A percentile compares a stretch with the other conserved stretches of the same genome.
These are phyloP conservation scores for Pleurotus platypus DNA, from an alignment of 768 basidiomycete species.

Conservation along the genomic window DNA sequence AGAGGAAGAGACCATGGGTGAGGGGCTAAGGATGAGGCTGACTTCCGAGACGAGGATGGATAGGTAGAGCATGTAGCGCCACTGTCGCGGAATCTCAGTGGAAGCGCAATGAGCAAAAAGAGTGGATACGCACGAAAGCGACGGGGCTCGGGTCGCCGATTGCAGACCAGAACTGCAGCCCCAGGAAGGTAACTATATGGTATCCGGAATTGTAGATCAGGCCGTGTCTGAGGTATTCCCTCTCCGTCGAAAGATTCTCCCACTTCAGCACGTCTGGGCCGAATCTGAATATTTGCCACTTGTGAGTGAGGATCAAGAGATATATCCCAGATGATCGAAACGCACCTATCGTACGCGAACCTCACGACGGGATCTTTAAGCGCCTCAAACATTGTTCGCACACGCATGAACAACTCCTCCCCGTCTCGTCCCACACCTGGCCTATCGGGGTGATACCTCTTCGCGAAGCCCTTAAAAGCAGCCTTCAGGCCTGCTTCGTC, in stretches of 20 bases:
- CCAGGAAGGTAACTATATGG: constrained; percentile 57
- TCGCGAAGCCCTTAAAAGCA: constrained; percentile 75
- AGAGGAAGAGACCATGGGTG: constrained; percentile 26
- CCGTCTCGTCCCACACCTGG: constrained; percentile 52
- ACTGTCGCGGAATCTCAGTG: constrained; percentile 38
- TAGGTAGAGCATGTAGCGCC: constrained; percentile 77
- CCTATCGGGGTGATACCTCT: constrained; percentile 74
- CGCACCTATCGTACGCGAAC: constrained; percentile 85
- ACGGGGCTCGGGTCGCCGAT: constrained; percentile 57
- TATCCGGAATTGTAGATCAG: constrained; percentile 60
- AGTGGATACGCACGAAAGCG: constrained; percentile 53
- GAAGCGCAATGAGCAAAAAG: constrained; percentile 17
- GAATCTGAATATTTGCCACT: constrained; percentile 44
- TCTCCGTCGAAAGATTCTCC: constrained; percentile 62
- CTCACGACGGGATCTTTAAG: constrained; percentile 72
- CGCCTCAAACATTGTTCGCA: constrained; percentile 74
- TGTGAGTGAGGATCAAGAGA: neutral
- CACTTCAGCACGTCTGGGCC: constrained; percentile 71
- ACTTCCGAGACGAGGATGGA: constrained; percentile 60
- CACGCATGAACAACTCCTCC: constrained; percentile 63
- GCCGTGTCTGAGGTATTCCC: constrained; percentile 69
- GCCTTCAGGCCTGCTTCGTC: constrained; percentile 66
- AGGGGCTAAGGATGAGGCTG: constrained; percentile 59
- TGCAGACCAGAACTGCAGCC: constrained; percentile 60
- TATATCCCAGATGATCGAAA: constrained; percentile 4